Evolutionary conservation across 495 filamentous ascomycete genomes (phyloP).

Genomic region (Cercophora samala): DNA sequence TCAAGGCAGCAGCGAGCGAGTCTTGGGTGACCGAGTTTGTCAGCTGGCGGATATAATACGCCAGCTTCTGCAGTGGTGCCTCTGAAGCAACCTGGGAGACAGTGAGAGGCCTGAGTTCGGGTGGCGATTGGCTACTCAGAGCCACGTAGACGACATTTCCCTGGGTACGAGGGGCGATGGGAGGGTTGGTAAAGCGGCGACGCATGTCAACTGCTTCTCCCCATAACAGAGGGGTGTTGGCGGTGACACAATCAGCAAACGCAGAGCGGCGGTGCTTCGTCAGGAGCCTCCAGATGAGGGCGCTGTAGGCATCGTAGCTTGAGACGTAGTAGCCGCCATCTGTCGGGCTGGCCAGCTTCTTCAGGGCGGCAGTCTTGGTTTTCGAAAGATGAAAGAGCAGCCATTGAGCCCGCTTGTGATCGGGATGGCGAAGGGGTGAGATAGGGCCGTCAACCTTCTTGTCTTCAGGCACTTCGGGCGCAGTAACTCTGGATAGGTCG

Average conservation of each 20-base stretch:
- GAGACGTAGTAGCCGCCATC: constrained; percentile 35
- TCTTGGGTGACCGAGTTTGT: constrained; percentile 38
- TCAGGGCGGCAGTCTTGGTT: constrained; percentile 42
- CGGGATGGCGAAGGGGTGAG: constrained; percentile 28
- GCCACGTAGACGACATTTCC: constrained; percentile 38
- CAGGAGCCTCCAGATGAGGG: constrained; percentile 39
- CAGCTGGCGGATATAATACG: constrained; percentile 38
- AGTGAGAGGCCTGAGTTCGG: constrained; percentile 24
- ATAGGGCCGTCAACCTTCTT: constrained; percentile 35
- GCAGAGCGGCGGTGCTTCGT: constrained; percentile 34
- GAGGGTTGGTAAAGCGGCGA: constrained; percentile 29
- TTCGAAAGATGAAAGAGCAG: constrained; percentile 44
- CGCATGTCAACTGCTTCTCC: constrained; percentile 43
- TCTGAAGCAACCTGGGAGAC: constrained; percentile 36
- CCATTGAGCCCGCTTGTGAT: constrained; percentile 25
- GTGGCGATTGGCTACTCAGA: constrained; percentile 17
- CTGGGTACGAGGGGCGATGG: constrained; percentile 32
- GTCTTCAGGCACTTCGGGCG: constrained; percentile 23
- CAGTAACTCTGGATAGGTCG: constrained; percentile 36
- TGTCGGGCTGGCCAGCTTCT: constrained; percentile 34
- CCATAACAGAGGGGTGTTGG: constrained; percentile 23
- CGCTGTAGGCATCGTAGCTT: constrained; percentile 43
- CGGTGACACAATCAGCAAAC: constrained; percentile 27
- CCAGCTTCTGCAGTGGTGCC: constrained; percentile 36
- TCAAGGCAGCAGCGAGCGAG: constrained; percentile 28